Conservation (phyloP, 441 rosid genomes). For the Populus hybrid region DNA sequence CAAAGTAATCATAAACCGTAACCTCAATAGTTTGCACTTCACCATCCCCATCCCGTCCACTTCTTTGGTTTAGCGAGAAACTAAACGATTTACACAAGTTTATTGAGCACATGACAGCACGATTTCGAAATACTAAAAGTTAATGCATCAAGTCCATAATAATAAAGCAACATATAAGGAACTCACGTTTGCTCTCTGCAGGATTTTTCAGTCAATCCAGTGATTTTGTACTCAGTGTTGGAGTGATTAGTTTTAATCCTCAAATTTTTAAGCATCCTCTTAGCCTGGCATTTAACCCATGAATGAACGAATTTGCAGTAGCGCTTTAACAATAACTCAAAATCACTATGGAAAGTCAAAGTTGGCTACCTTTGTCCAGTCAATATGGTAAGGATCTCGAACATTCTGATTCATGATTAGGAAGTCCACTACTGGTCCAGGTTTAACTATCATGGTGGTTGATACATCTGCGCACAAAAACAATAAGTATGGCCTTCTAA, state of each 20-base stretch:
- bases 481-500: neutral
- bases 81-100: neutral
- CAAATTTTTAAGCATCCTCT: neutral
- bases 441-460: slow-evolving; percentile 1
- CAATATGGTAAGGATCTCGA: neutral
- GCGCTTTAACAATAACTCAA: neutral
- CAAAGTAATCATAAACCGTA: slow-evolving; percentile 3
- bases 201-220: slow-evolving; percentile 4
- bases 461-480: slow-evolving; percentile 2
- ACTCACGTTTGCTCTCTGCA: slow-evolving; percentile 7
- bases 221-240: slow-evolving; percentile 8
- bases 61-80: neutral
- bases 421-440: slow-evolving; percentile 5
- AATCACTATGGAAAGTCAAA: neutral
- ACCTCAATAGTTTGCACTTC: neutral
- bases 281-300: slow-evolving; percentile 1
- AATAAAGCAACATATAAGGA: neutral
- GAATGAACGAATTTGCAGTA: neutral
- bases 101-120: neutral
- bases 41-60: neutral
- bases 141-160: neutral
- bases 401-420: neutral
- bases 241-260: slow-evolving; percentile 2
- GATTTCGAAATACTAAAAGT: neutral
- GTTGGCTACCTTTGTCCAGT: slow-evolving; percentile 1